Percentiles rank a stretch among this genome's conserved stretches.
Evolutionary conservation across 139 green algal species (phyloP).

Genomic region (Chlorella sp.): DNA sequence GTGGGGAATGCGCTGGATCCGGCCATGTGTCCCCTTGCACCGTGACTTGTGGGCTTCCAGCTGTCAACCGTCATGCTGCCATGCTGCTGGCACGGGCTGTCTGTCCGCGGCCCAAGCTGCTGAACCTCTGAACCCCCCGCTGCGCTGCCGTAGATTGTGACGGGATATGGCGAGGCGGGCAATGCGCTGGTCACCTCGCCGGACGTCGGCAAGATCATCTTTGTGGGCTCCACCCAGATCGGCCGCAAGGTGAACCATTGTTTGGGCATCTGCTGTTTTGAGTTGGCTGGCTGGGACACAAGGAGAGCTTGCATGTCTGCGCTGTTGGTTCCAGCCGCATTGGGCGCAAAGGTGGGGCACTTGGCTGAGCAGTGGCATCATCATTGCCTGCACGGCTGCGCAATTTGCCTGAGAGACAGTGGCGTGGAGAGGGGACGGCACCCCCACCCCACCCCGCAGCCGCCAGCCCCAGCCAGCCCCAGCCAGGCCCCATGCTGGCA

Average conservation of each 20-base stretch:
- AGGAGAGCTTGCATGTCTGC: not conserved
- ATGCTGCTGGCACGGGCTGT: not conserved
- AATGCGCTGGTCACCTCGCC: constrained; percentile 84
- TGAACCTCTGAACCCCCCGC: too few relatives aligned
- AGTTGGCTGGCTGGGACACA: not conserved
- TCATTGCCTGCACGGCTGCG: too few relatives aligned
- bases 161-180: constrained; percentile 89
- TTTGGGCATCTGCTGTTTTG: not conserved
- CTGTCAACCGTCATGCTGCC: not conserved
- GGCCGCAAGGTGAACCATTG: constrained; percentile 29
- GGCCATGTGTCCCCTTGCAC: not conserved
- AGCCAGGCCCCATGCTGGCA: too few relatives aligned
- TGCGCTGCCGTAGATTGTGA: too few relatives aligned
- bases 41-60: not conserved
- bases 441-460: too few relatives aligned
- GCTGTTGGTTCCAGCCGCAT: not conserved
- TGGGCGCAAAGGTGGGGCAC: not conserved
- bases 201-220: constrained; percentile 91
- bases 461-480: too few relatives aligned
- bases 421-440: too few relatives aligned
- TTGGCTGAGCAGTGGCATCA: too few relatives aligned
- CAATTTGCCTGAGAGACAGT: too few relatives aligned
- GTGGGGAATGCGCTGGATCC: not conserved
- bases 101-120: not conserved
- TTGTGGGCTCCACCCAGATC: constrained; percentile 86